phyloP scores from a whole-genome alignment of 768 basidiomycete genomes.

The Termitomyces titanicus region DNA sequence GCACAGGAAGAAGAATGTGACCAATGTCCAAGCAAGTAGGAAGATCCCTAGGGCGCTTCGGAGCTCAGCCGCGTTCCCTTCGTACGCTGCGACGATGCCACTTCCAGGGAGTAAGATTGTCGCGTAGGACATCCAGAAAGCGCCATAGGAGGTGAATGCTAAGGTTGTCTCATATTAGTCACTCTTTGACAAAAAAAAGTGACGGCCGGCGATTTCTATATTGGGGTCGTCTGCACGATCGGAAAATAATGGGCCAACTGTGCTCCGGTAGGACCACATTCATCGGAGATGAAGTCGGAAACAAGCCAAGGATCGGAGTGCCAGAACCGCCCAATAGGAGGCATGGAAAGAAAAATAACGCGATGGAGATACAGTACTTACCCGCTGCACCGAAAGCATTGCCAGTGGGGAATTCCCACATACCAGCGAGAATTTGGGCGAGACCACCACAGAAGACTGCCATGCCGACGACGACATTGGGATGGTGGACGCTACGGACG shows the following conservation, averaged over 20 bases:
- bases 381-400: conserved; percentile 44
- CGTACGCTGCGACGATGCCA: conserved; percentile 58
- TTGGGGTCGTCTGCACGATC: background rate
- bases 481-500: conserved; percentile 45
- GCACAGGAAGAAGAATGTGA: conserved; percentile 69
- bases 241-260: background rate
- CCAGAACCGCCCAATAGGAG: no score
- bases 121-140: conserved; percentile 86
- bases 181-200: background rate
- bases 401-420: conserved; percentile 79
- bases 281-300: no score
- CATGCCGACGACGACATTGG: conserved; percentile 84
- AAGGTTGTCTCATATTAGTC: background rate
- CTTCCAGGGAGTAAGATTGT: conserved; percentile 67
- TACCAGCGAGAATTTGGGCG: conserved; percentile 81
- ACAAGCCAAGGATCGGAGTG: no score
- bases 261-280: no score
- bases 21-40: conserved; percentile 68
- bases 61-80: conserved; percentile 30
- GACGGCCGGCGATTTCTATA: background rate
- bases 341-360: conserved; percentile 35
- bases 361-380: conserved; percentile 37
- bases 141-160: conserved; percentile 84
- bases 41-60: conserved; percentile 65
- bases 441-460: conserved; percentile 83